Evolutionary conservation across 2,329 filamentous ascomycete species (phyloP).

Genomic region (Elsinoe perseae): DNA sequence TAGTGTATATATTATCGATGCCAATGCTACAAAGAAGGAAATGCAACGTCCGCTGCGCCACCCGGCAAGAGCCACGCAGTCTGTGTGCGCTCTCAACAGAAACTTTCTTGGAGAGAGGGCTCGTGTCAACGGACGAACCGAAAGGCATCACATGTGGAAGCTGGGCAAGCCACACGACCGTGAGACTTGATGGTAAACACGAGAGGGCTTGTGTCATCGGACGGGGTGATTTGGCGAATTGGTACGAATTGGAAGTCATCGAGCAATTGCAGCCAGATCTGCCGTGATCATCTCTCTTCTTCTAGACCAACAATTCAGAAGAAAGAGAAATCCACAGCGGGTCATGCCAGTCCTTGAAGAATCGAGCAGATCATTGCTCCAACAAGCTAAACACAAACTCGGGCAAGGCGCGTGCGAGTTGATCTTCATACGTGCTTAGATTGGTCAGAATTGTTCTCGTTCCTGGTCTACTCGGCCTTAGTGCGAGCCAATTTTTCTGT

Average conservation of each 20-base stretch:
- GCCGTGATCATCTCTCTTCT: background rate
- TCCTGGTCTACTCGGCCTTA: slow-evolving; percentile 3
- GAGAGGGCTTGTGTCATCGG: background rate
- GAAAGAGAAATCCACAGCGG: slow-evolving; percentile 1
- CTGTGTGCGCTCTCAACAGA: slow-evolving; percentile 2
- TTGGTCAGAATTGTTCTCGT: background rate
- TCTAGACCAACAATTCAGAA: background rate
- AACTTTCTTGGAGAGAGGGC: background rate
- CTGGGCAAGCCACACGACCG: background rate
- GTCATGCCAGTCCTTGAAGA: background rate
- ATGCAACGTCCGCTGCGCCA: slow-evolving; percentile 9
- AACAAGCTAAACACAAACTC: slow-evolving; percentile 6
- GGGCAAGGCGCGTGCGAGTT: slow-evolving; percentile 6
- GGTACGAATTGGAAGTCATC: background rate
- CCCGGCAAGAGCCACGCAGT: background rate
- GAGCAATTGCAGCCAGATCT: background rate
- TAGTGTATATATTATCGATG: slow-evolving; percentile 11
- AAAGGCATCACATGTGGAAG: background rate
- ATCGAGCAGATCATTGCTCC: background rate
- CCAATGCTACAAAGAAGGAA: slow-evolving; percentile 5
- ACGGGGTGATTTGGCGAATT: background rate
- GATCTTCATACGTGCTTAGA: background rate
- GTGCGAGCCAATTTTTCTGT: slow-evolving; percentile 2
- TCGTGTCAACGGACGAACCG: slow-evolving; percentile 5
- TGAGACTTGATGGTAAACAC: background rate